Percentiles rank a stretch among this genome's conserved stretches.
phyloP scores from a whole-genome alignment of 73 alveolate genomes.

The Blepharisma stoltei region DNA sequence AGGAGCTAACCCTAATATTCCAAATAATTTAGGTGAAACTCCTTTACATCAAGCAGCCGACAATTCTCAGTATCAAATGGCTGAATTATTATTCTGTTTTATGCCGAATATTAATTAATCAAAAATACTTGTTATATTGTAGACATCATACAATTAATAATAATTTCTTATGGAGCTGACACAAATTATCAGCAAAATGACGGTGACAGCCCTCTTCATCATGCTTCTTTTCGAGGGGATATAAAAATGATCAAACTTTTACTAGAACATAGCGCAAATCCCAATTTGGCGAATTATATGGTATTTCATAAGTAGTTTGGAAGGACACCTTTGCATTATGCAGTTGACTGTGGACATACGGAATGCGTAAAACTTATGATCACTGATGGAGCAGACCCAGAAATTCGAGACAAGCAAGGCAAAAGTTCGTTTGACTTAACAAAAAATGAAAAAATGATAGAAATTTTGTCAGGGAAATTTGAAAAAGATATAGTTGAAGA shows the following conservation, averaged over 20 bases:
- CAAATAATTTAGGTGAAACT: conserved; percentile 13
- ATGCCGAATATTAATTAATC: background rate
- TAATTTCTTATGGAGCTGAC: no score
- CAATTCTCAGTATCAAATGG: background rate
- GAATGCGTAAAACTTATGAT: conserved; percentile 26
- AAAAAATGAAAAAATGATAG: background rate
- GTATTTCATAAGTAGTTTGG: conserved; percentile 12
- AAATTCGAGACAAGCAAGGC: background rate
- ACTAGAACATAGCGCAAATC: conserved; percentile 25
- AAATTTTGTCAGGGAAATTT: background rate
- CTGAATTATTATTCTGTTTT: background rate
- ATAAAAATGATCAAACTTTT: conserved; percentile 23
- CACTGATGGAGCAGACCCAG: background rate
- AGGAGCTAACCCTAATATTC: conserved; percentile 28
- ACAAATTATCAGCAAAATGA: background rate
- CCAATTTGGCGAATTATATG: background rate
- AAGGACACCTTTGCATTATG: conserved; percentile 36
- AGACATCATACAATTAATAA: no score
- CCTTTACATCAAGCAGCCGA: conserved; percentile 21
- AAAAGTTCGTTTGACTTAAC: conserved; percentile 28
- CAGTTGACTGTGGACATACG: conserved; percentile 32
- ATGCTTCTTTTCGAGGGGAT: conserved; percentile 34
- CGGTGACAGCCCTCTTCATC: conserved; percentile 40
- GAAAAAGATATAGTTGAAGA: background rate
- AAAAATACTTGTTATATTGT: no score